Percentiles rank a stretch among this genome's conserved stretches.
Conservation (phyloP, 2,329 filamentous ascomycete species). For the Neofusicoccum umdonicola region DNA sequence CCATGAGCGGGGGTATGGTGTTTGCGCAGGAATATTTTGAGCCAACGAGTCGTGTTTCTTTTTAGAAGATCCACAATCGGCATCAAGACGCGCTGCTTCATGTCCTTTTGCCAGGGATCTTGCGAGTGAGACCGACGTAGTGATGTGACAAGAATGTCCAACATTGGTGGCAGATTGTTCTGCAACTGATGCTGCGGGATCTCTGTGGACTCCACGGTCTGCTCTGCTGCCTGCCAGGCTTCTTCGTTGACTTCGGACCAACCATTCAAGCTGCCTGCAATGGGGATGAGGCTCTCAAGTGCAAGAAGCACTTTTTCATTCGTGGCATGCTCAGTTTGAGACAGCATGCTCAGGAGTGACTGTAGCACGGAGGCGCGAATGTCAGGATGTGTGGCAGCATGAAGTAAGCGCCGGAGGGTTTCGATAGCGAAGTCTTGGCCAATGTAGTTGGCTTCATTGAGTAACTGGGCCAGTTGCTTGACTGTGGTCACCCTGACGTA, state of each 20-base stretch:
- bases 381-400: slow-evolving; percentile 36
- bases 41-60: slow-evolving; percentile 25
- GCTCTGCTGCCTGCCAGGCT: slow-evolving; percentile 32
- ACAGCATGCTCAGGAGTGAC: slow-evolving; percentile 33
- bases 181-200: background rate
- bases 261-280: slow-evolving; percentile 38
- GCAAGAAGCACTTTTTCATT: slow-evolving; percentile 22
- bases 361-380: slow-evolving; percentile 34
- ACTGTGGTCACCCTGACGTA: slow-evolving; percentile 43
- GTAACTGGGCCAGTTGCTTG: slow-evolving; percentile 42
- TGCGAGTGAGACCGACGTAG: background rate
- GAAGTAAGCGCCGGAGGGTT: slow-evolving; percentile 31
- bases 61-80: slow-evolving; percentile 14
- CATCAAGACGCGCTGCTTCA: slow-evolving; percentile 25
- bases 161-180: background rate
- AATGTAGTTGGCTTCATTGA: slow-evolving; percentile 34
- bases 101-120: slow-evolving; percentile 7
- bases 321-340: slow-evolving; percentile 18
- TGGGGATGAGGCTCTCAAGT: slow-evolving; percentile 31
- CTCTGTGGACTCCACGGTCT: slow-evolving; percentile 18
- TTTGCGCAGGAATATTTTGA: slow-evolving; percentile 26
- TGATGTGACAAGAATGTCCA: background rate
- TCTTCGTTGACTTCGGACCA: slow-evolving; percentile 27
- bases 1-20: background rate
- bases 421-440: slow-evolving; percentile 29